phyloP scores from a whole-genome alignment of 768 basidiomycete genomes.

The Trametes cubensis region DNA sequence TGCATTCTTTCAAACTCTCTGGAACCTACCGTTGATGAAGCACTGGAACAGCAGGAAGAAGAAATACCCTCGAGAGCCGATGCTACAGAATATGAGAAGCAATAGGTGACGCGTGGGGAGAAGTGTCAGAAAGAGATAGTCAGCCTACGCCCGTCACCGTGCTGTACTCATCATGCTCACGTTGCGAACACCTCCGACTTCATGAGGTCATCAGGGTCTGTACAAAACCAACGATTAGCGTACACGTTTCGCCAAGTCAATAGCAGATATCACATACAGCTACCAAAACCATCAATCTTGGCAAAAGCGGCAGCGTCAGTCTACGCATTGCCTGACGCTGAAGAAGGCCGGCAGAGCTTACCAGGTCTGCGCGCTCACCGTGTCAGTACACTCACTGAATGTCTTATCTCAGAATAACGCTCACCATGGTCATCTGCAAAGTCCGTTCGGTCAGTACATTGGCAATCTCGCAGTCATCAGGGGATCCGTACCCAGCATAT shows the following conservation, averaged over 20 bases:
- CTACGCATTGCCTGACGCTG: neutral
- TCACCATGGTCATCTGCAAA: conserved; percentile 78
- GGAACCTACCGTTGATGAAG: conserved; percentile 69
- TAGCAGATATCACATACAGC: conserved; percentile 47
- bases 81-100: conserved; percentile 44
- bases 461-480: neutral
- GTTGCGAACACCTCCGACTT: conserved; percentile 67
- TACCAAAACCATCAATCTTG: conserved; percentile 83
- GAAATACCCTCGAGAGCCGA: conserved; percentile 86
- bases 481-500: conserved; percentile 69
- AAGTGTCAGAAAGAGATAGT: neutral
- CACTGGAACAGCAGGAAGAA: conserved; percentile 95
- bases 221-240: conserved; percentile 11
- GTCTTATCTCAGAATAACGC: conserved; percentile 30
- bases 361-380: conserved; percentile 43
- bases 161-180: conserved; percentile 41
- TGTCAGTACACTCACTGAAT: conserved; percentile 16
- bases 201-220: conserved; percentile 85
- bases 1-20: neutral
- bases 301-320: neutral
- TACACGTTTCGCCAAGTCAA: neutral
- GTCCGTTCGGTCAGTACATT: conserved; percentile 10
- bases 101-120: neutral
- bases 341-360: conserved; percentile 31
- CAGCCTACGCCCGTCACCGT: neutral